Evolutionary conservation across 768 basidiomycete genomes (phyloP).

Genomic region (Dendrothele bispora): DNA sequence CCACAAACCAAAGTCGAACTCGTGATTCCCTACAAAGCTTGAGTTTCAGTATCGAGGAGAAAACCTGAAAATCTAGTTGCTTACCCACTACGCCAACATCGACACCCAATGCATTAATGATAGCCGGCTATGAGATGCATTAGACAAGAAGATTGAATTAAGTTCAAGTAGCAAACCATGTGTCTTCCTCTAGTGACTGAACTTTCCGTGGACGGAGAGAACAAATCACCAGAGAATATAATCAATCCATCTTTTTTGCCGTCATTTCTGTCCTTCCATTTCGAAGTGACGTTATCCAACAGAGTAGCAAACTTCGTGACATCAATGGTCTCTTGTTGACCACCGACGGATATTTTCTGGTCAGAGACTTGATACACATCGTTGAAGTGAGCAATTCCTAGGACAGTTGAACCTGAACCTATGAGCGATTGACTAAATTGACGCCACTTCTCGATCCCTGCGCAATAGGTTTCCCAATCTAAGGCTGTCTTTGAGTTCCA

Average conservation of each 20-base stretch:
- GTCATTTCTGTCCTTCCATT: slow-evolving; percentile 18
- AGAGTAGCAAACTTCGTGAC: slow-evolving; percentile 40
- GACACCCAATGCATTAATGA: no score
- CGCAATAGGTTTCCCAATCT: no score
- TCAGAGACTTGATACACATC: slow-evolving; percentile 14
- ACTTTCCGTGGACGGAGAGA: slow-evolving; percentile 64
- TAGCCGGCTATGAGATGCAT: no score
- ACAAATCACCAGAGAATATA: slow-evolving; percentile 67
- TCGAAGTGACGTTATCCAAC: slow-evolving; percentile 18
- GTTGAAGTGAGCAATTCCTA: slow-evolving; percentile 17
- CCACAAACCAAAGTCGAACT: slow-evolving; percentile 58
- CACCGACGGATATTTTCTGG: slow-evolving; percentile 12
- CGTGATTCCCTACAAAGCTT: slow-evolving; percentile 53
- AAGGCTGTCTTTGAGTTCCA: no score
- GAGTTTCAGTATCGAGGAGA: no score
- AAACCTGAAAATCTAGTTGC: no score
- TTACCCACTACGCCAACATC: no score
- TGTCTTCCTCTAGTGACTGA: slow-evolving; percentile 66
- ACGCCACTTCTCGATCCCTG: no score
- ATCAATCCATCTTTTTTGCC: slow-evolving; percentile 53
- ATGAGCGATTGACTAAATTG: no score
- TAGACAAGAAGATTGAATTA: no score
- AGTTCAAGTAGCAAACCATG: no score
- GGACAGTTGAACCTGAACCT: no score
- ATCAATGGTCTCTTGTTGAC: slow-evolving; percentile 26